A percentile compares a stretch with the other conserved stretches of the same genome.
Evolutionary conservation across 1,284 basidiomycete genomes (phyloP).

Genomic region (Hemileia vastatrix): DNA sequence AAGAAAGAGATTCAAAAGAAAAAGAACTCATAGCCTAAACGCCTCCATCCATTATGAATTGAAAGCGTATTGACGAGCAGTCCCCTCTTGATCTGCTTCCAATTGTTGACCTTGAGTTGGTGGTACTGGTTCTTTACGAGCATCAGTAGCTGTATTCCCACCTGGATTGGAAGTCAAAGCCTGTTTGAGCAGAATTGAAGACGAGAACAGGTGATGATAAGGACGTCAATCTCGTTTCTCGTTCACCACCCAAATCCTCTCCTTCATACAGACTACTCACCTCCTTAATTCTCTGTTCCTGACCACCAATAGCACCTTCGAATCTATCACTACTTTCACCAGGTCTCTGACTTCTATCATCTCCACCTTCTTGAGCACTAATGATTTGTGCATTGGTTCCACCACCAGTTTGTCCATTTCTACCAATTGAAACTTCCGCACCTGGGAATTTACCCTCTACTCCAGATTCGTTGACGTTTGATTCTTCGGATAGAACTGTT

Average conservation of each 20-base stretch:
- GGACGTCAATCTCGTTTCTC: no score
- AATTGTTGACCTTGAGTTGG: slow-evolving; percentile 24
- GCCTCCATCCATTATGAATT: neutral
- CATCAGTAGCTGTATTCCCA: neutral
- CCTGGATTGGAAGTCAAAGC: neutral
- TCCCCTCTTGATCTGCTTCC: slow-evolving; percentile 24
- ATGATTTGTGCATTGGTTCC: slow-evolving; percentile 35
- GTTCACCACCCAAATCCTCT: no score
- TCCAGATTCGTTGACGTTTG: slow-evolving; percentile 34
- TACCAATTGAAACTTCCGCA: slow-evolving; percentile 29
- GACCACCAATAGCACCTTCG: slow-evolving; percentile 30
- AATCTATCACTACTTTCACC: slow-evolving; percentile 34
- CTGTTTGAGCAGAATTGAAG: neutral
- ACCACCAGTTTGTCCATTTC: slow-evolving; percentile 33
- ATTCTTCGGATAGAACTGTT: slow-evolving; percentile 31
- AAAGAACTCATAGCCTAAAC: no score
- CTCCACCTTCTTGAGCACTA: slow-evolving; percentile 34
- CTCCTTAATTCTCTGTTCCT: slow-evolving; percentile 33
- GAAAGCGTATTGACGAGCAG: neutral
- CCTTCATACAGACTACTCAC: neutral
- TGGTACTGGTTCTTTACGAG: slow-evolving; percentile 28
- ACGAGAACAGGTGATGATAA: no score
- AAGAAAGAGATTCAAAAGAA: no score
- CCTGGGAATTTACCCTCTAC: slow-evolving; percentile 29
- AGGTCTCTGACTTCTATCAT: slow-evolving; percentile 27